These are phyloP conservation scores for Phytopythium boreale DNA, from an alignment of 352 stramenopile genomes.

Conservation along the genomic window DNA sequence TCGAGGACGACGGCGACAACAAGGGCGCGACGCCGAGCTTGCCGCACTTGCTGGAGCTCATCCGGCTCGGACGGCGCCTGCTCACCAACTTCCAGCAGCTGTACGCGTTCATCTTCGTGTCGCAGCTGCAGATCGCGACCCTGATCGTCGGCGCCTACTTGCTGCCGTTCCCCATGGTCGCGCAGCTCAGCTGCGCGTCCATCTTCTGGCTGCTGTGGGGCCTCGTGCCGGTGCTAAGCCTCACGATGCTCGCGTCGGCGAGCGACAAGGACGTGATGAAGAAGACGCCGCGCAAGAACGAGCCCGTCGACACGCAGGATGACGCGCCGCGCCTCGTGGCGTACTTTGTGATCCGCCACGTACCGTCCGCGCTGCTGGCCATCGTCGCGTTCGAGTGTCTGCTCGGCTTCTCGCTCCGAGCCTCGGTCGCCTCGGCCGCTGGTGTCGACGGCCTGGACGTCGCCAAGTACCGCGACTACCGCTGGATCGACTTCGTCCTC, in stretches of 20 bases:
- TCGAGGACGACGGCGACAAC: slow-evolving; percentile 23
- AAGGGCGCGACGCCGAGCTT: slow-evolving; percentile 39
- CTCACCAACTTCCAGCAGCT: slow-evolving; percentile 86
- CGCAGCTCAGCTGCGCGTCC: slow-evolving; percentile 67
- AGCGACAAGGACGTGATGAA: slow-evolving; percentile 80
- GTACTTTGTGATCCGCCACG: slow-evolving; percentile 74
- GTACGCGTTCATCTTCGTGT: slow-evolving; percentile 84
- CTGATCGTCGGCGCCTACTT: slow-evolving; percentile 66
- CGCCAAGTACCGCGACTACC: slow-evolving; percentile 26
- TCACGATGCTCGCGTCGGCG: slow-evolving; percentile 74
- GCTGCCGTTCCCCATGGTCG: slow-evolving; percentile 72
- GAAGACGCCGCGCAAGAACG: slow-evolving; percentile 83
- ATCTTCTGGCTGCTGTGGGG: slow-evolving; percentile 86
- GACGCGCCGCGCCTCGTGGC: slow-evolving; percentile 49
- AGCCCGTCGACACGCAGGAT: slow-evolving; percentile 55
- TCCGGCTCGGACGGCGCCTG: slow-evolving; percentile 70
- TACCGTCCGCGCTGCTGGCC: slow-evolving; percentile 53
- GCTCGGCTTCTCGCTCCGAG: slow-evolving; percentile 61
- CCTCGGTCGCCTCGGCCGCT: slow-evolving; percentile 12
- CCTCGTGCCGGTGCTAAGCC: slow-evolving; percentile 67
- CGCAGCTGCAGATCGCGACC: slow-evolving; percentile 76
- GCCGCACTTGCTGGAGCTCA: slow-evolving; percentile 74
- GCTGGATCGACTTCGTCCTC: slow-evolving; percentile 67
- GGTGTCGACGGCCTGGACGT: slow-evolving; percentile 12
- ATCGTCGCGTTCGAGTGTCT: slow-evolving; percentile 72